A percentile compares a stretch with the other conserved stretches of the same genome.
Conservation (phyloP, 2,329 filamentous ascomycete genomes). For the Xylariaceae sp. region DNA sequence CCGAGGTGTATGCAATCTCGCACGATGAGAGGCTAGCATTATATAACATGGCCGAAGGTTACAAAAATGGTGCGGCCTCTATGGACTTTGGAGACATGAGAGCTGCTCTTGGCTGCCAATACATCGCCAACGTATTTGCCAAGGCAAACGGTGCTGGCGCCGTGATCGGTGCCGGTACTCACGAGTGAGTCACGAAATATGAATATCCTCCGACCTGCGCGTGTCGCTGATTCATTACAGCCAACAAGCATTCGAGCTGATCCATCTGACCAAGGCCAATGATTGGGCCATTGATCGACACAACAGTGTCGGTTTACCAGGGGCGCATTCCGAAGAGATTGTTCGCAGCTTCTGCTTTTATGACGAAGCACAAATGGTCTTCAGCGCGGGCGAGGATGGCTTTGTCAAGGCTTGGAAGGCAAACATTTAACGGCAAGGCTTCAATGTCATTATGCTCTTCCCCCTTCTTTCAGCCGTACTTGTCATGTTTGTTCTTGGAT, state of each 20-base stretch:
- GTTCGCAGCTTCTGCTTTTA: slow-evolving; percentile 60
- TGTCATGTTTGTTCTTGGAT: slow-evolving; percentile 90
- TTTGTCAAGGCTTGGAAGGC: slow-evolving; percentile 53
- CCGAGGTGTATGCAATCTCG: slow-evolving; percentile 65
- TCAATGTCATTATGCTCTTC: not conserved
- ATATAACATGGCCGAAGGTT: slow-evolving; percentile 61
- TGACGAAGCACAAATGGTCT: slow-evolving; percentile 53
- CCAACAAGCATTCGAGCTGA: slow-evolving; percentile 52
- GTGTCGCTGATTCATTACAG: slow-evolving; percentile 8
- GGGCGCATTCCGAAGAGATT: slow-evolving; percentile 59
- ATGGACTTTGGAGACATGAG: slow-evolving; percentile 64
- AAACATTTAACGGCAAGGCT: slow-evolving; percentile 20
- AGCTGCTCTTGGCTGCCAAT: slow-evolving; percentile 61
- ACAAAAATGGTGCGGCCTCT: slow-evolving; percentile 52
- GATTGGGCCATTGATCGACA: slow-evolving; percentile 51
- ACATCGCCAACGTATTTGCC: slow-evolving; percentile 61
- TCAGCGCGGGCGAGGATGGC: slow-evolving; percentile 55
- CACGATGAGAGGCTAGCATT: slow-evolving; percentile 74
- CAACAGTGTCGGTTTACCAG: slow-evolving; percentile 53
- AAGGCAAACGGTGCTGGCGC: slow-evolving; percentile 55
- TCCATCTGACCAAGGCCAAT: slow-evolving; percentile 50
- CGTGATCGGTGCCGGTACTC: slow-evolving; percentile 59
- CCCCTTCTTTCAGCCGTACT: slow-evolving; percentile 49
- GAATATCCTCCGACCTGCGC: not conserved
- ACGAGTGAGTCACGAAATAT: slow-evolving; percentile 48